Percentiles rank a stretch among this genome's conserved stretches.
Evolutionary conservation across 2,329 filamentous ascomycete species (phyloP).

Genomic region (Coniochaeta prunicola): DNA sequence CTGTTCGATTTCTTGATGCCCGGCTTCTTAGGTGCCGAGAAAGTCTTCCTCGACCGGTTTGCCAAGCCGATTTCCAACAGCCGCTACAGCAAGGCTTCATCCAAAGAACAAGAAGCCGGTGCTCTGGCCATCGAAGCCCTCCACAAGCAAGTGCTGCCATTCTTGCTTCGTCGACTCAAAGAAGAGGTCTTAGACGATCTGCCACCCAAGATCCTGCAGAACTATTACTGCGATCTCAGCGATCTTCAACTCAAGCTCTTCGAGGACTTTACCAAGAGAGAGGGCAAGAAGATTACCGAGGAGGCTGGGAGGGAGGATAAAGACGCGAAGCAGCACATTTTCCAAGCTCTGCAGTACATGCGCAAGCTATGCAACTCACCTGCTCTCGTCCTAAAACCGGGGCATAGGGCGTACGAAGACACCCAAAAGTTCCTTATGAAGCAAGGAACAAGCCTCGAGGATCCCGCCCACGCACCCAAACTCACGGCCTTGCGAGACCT

Average conservation of each 20-base stretch:
- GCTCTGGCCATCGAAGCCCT: slow-evolving; percentile 95
- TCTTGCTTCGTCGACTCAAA: slow-evolving; percentile 90
- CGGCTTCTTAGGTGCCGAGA: slow-evolving; percentile 87
- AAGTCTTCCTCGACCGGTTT: slow-evolving; percentile 93
- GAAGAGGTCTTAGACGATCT: slow-evolving; percentile 95
- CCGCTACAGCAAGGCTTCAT: slow-evolving; percentile 93
- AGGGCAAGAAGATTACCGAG: slow-evolving; percentile 78
- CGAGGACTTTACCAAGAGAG: slow-evolving; percentile 91
- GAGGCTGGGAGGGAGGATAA: slow-evolving; percentile 82
- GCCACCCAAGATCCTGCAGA: slow-evolving; percentile 96
- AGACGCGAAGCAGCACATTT: slow-evolving; percentile 95
- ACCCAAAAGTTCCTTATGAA: slow-evolving; percentile 74
- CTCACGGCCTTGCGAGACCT: slow-evolving; percentile 83
- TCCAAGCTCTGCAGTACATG: slow-evolving; percentile 99
- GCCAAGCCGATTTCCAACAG: slow-evolving; percentile 93
- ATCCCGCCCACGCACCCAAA: slow-evolving; percentile 86
- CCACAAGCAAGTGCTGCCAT: slow-evolving; percentile 95
- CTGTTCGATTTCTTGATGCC: slow-evolving; percentile 99
- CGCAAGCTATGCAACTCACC: slow-evolving; percentile 98
- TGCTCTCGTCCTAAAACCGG: slow-evolving; percentile 90
- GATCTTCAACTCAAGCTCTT: slow-evolving; percentile 93
- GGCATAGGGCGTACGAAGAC: slow-evolving; percentile 81
- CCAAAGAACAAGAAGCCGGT: slow-evolving; percentile 95
- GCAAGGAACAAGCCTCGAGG: slow-evolving; percentile 75
- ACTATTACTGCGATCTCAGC: slow-evolving; percentile 97